Evolutionary conservation across 2,329 filamentous ascomycete genomes (phyloP).

Genomic region (Aspergillus uvarum): DNA sequence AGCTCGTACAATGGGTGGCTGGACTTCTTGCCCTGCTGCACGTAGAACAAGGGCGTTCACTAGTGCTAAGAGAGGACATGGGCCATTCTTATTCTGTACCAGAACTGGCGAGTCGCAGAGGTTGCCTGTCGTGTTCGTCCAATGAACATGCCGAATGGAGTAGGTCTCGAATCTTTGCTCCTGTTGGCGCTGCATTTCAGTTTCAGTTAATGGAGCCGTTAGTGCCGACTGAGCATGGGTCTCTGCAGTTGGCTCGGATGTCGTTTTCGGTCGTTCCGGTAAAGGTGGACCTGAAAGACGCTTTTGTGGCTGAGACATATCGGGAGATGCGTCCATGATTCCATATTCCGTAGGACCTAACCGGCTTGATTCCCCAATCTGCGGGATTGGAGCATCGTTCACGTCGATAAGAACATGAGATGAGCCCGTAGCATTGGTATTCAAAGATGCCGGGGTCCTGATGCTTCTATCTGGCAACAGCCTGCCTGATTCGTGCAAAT

Average conservation of each 20-base stretch:
- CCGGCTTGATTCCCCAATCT: constrained; percentile 9
- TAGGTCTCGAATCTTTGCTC: constrained; percentile 72
- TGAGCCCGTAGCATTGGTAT: constrained; percentile 29
- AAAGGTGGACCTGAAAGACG: constrained; percentile 11
- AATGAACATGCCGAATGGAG: constrained; percentile 86
- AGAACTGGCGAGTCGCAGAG: constrained; percentile 80
- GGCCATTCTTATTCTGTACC: constrained; percentile 90
- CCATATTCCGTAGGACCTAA: neutral
- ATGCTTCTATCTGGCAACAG: constrained; percentile 21
- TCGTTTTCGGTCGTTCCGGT: constrained; percentile 7
- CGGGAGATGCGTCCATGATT: neutral
- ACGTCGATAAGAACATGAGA: constrained; percentile 37
- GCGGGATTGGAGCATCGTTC: constrained; percentile 17
- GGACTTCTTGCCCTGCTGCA: constrained; percentile 65
- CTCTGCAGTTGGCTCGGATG: neutral
- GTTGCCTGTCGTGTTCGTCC: constrained; percentile 68
- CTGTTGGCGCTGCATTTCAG: constrained; percentile 35
- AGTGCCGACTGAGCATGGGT: constrained; percentile 8
- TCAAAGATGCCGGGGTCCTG: constrained; percentile 23
- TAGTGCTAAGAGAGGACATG: constrained; percentile 86
- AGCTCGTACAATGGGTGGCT: constrained; percentile 74
- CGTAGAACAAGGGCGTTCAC: constrained; percentile 90
- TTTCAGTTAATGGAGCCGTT: constrained; percentile 24
- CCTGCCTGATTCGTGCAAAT: constrained; percentile 12
- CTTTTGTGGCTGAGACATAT: neutral